Base-by-base conservation (phyloP, 352 stramenopile genomes). In the Phytophthora hibernalis region DNA sequence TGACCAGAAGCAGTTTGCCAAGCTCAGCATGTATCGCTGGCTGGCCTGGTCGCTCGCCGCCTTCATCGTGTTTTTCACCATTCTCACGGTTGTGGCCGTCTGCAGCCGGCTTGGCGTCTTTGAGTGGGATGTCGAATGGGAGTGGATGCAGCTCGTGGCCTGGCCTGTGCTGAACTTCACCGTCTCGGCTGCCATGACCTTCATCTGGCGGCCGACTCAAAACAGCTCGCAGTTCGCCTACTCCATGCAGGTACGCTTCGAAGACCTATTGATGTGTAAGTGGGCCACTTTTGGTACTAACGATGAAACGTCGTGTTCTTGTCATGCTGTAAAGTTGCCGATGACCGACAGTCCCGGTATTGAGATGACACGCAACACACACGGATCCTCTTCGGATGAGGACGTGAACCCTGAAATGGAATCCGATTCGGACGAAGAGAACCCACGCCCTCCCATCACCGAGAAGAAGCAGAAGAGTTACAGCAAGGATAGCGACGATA, bases 91-190 rank as follows among this genome's bases (percentile, higher is more conserved):
- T 15, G 78, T 95, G 37, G 80, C 87, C 15, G 87, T 96, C 31
- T 93, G 79, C 65, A 91, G 86, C 58, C 85, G 82, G 30, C 74
- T 96, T 21, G 87, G 90, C 7, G 79, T 95, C 13, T 96, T 96
- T 48, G 91, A 95, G 65, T 97, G 89, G 90, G 85, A 93, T 47
- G 91, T 96, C 40, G 87, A 97, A 66, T 97, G 85, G 82, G 85
- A 96, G 60, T 97, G 91, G 91, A 93, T 95, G 78, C 84, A 96
- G 59, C 78, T 96, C n/a, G 91, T 97, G 31, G 88, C 87, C 21
- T 97, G 90, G 89, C 89, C 91, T 13, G 85, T 97, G 43, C 79
- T 97, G 40, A 97, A 97, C 71, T 97, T 97, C 54, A 94, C 78
- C 2, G 89, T 97, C 15, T 93, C 91, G 54, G 74, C 85, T 12